Percentiles rank a stretch among this genome's conserved stretches.
Conservation (phyloP, 805 yeast species). For the Wickerhamomyces rabaulensis region DNA sequence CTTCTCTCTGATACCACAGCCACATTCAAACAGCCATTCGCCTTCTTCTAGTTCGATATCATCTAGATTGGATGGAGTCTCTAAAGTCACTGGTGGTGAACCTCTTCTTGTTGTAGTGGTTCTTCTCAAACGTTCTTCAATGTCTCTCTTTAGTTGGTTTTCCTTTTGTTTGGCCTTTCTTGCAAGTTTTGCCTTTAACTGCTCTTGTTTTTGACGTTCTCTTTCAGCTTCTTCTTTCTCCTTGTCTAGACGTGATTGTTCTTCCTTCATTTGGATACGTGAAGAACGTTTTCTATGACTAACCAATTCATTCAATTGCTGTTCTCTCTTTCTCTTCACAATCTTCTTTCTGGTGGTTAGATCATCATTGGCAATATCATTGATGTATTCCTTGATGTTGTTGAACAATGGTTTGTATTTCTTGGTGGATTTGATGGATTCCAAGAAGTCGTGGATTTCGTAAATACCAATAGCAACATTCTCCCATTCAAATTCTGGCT, state of each 20-base stretch:
- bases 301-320: conserved; percentile 56
- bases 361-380: conserved; percentile 39
- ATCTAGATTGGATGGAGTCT: conserved; percentile 13
- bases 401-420: conserved; percentile 27
- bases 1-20: conserved; percentile 29
- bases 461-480: conserved; percentile 40
- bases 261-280: conserved; percentile 66
- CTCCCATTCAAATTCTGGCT: conserved; percentile 35
- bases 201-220: conserved; percentile 24
- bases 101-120: conserved; percentile 17
- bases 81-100: conserved; percentile 23
- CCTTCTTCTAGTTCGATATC: conserved; percentile 29
- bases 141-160: conserved; percentile 17
- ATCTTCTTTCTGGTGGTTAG: conserved; percentile 48
- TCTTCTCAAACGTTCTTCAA: conserved; percentile 20
- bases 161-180: conserved; percentile 20
- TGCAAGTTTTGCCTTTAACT: conserved; percentile 39
- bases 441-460: conserved; percentile 31
- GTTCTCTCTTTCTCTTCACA: conserved; percentile 53
- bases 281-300: conserved; percentile 72
- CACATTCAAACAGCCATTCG: conserved; percentile 33
- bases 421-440: conserved; percentile 25
- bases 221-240: conserved; percentile 33
- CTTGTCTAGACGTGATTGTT: conserved; percentile 41
- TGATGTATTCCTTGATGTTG: conserved; percentile 27